Conservation (phyloP, 176 grass and related monocot species). For the Aegilops longissima region DNA sequence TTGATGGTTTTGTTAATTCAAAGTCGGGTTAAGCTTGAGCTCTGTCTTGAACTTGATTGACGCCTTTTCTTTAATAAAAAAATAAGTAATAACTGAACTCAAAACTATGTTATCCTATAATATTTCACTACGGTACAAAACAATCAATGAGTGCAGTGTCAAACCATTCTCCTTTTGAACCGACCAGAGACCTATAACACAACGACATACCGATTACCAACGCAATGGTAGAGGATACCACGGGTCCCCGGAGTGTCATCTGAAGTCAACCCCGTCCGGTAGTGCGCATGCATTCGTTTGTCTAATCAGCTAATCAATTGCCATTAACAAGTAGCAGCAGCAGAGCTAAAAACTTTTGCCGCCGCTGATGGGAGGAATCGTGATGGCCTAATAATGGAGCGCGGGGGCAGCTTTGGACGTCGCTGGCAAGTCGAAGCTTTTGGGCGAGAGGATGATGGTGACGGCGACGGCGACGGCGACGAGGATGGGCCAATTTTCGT, state of each 20-base stretch:
- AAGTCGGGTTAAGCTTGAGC: too few relatives aligned
- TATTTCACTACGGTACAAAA: neutral
- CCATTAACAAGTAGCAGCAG: neutral
- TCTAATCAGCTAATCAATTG: neutral
- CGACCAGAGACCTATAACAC: neutral
- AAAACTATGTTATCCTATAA: too few relatives aligned
- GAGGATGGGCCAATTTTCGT: too few relatives aligned
- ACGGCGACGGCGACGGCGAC: neutral
- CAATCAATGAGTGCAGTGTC: neutral
- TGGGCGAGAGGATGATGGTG: neutral
- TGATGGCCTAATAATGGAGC: constrained; percentile 28
- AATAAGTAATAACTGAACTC: too few relatives aligned
- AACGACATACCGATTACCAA: neutral
- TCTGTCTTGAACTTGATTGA: too few relatives aligned
- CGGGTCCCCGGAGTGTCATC: neutral
- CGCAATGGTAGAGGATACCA: neutral
- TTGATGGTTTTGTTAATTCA: too few relatives aligned
- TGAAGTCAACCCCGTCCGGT: neutral
- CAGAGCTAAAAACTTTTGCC: neutral
- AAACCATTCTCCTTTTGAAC: neutral
- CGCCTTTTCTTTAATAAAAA: too few relatives aligned
- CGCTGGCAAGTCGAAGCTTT: constrained; percentile 23
- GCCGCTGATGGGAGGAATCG: neutral
- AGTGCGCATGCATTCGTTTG: constrained; percentile 20
- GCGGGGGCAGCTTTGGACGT: constrained; percentile 25